Percentiles rank a stretch among this genome's conserved stretches.
Conservation (phyloP, 2,329 filamentous ascomycete species). For the Epichloe festucae region DNA sequence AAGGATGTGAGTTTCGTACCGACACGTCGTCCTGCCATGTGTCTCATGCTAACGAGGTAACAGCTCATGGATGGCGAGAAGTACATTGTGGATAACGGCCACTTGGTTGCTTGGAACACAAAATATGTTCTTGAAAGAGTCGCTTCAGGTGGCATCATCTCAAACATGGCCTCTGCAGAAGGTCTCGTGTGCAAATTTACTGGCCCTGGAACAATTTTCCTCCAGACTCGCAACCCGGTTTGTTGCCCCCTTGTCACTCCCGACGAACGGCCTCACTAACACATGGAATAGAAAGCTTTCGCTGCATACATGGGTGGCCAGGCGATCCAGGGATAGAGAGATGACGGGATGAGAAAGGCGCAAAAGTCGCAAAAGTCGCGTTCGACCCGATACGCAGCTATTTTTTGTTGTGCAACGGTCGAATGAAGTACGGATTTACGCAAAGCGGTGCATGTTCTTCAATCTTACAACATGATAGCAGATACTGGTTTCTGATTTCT, state of each 20-base stretch:
- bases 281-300: constrained; percentile 32
- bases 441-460: no score
- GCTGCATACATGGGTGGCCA: constrained; percentile 38
- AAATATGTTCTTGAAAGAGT: constrained; percentile 87
- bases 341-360: not conserved
- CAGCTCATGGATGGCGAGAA: constrained; percentile 57
- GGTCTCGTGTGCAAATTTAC: constrained; percentile 91
- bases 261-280: not conserved
- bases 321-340: constrained; percentile 18
- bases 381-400: not conserved
- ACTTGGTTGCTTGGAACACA: constrained; percentile 93
- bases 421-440: not conserved
- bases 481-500: no score
- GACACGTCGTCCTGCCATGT: not conserved
- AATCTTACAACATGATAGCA: no score
- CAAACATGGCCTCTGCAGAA: constrained; percentile 67
- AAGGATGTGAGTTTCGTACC: constrained; percentile 55
- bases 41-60: not conserved
- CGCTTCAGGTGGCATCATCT: constrained; percentile 84
- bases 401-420: not conserved
- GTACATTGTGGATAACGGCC: constrained; percentile 87
- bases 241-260: constrained; percentile 13
- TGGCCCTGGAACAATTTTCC: constrained; percentile 78
- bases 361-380: not conserved
- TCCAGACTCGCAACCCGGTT: constrained; percentile 81